A percentile compares a stretch with the other conserved stretches of the same genome.
phyloP scores from a whole-genome alignment of 148 eudicot genomes.

The Agrostemma githago region DNA sequence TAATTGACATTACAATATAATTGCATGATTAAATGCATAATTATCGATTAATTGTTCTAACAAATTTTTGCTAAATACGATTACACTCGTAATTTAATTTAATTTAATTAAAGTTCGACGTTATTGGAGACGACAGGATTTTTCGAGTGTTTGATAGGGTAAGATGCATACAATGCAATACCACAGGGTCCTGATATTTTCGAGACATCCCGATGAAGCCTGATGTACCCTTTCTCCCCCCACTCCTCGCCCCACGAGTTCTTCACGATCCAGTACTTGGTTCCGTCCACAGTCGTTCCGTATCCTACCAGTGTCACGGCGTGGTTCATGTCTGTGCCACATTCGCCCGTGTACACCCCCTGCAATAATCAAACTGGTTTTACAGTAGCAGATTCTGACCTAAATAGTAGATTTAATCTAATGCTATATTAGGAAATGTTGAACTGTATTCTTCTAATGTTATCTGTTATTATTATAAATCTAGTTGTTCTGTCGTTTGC shows the following conservation, averaged over 20 bases:
- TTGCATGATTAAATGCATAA: too few relatives aligned
- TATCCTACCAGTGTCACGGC: conserved; percentile 69
- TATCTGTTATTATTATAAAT: too few relatives aligned
- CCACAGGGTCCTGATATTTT: conserved; percentile 9
- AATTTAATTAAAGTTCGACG: neutral
- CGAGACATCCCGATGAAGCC: conserved; percentile 6
- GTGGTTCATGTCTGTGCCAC: conserved; percentile 55
- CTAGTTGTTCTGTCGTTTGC: too few relatives aligned
- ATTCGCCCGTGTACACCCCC: conserved; percentile 59
- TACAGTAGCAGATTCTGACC: too few relatives aligned
- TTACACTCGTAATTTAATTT: too few relatives aligned
- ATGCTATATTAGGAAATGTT: too few relatives aligned
- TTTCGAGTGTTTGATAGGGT: conserved; percentile 11
- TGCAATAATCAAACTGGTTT: conserved; percentile 5
- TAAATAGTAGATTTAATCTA: too few relatives aligned
- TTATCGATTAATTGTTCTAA: too few relatives aligned
- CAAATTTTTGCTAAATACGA: too few relatives aligned
- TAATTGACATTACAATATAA: too few relatives aligned
- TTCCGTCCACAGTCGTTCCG: conserved; percentile 60
- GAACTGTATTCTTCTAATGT: too few relatives aligned
- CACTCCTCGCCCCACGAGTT: conserved; percentile 74
- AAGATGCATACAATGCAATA: conserved; percentile 7
- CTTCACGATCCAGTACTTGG: conserved; percentile 69
- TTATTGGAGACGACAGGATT: conserved; percentile 7
- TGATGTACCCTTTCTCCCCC: conserved; percentile 67